Base-by-base conservation (phyloP, 108 stramenopile genomes). In the Fragilariopsis cylindrus region DNA sequence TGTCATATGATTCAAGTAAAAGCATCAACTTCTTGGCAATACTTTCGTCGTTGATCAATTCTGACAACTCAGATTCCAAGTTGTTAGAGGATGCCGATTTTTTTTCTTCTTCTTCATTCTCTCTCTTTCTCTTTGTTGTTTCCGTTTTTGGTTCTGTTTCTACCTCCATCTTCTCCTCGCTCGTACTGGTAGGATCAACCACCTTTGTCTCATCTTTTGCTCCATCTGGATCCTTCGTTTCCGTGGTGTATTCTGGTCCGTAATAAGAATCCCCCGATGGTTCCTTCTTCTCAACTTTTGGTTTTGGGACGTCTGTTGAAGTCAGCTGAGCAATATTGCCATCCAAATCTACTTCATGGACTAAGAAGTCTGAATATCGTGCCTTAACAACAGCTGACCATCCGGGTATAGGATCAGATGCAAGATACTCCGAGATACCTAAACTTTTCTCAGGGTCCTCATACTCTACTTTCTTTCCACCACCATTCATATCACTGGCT, bases 281-380 rank as follows among this genome's bases (percentile, higher is more conserved):
- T 48, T 69, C 68, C 12, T 66, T 69, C 48, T 48, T 57, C 13
- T 42, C 48, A 21, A 48, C 50, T 15, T 74, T 18, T 3, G 48
- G 41, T 55, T 63, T 48, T 47, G 80, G 75, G 8, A 76, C 57
- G 49, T 86, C 84, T 16, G 86, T 21, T 42, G 68, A 81, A 13
- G 78, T 84, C 15, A 92, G 81, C n/a, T 78, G 65, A 47, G 92
- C 92, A 43, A 90, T 67, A 16, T 80, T 84, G 11, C 92, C 92
- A 78, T 90, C 85, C 69, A 80, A 30, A 56, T 78, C 88, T 19
- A 92, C 90, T 90, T 96, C 94, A 65, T 92, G 92, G 21, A 96
- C 94, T 43, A 96, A 48, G 70, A 96, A 96, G 72, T 96, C 94
- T 3, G 92, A 89, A 69, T 86, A 96, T 53, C 94, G 73, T 39